Base-by-base conservation (phyloP, 345 rosid species). In the Noccaea caerulescens region DNA sequence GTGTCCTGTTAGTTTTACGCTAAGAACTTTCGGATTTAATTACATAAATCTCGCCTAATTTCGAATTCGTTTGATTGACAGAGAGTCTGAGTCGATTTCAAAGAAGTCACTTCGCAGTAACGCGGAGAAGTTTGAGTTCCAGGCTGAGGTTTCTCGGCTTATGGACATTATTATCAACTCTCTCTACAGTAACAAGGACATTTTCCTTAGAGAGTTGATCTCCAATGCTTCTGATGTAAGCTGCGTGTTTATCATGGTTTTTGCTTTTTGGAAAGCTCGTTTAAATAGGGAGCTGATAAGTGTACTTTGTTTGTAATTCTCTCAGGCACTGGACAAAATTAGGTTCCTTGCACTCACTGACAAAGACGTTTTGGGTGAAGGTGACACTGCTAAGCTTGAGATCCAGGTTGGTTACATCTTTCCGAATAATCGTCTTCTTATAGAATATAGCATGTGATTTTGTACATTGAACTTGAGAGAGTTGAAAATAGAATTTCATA, bases 211-310 rank as follows among this genome's bases (percentile, higher is more conserved):
- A 82, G 98, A 94, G 80, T 80, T 91, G 86, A 94, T 94, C 68
- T 94, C 99, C 49, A 94, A 94, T 72, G 99, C 99, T 47, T 94
- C 98, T 76, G 99, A 94, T 84, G 99, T 94, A 66, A 85, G 93
- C 53, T 38, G 6, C 2, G 14, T 45, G 3, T 52, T 52, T 54
- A 13, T 47, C 5, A 39, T 45, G 20, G 45, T 49, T 58, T 20
- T 43, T 38, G 10, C 10, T n/a, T 51, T 59, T 36, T 6, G 46
- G 43, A 60, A 1, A 8, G 20, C 18, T 75, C 3, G 7, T 46
- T 23, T 27, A 1, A 37, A 33, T 25, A 56, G 3, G 16, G 11
- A 27, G 16, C 56, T 56, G 38, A 63, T 49, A 42, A 71, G 58
- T 56, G 38, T 72, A 3, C 16, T 69, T 32, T 38, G 13, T 52